These are phyloP conservation scores for Didymosphaeria variabile DNA, from an alignment of 2,329 filamentous ascomycete genomes.

Conservation along the genomic window DNA sequence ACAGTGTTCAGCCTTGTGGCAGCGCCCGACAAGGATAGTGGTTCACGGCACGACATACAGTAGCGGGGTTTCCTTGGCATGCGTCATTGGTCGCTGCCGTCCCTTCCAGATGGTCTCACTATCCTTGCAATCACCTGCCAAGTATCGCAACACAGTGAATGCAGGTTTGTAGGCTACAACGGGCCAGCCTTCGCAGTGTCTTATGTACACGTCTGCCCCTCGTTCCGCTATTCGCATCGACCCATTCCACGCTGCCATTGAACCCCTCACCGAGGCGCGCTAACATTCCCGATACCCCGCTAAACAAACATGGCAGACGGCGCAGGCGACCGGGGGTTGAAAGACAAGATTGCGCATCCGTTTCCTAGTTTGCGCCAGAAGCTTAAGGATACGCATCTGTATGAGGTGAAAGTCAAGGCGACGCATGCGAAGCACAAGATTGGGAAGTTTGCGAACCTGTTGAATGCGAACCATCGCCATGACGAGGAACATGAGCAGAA, in stretches of 20 bases:
- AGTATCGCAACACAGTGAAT: conserved; percentile 7
- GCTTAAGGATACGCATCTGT: conserved; percentile 57
- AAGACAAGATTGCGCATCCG: conserved; percentile 50
- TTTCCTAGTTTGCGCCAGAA: conserved; percentile 54
- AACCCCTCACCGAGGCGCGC: not conserved
- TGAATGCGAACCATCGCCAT: conserved; percentile 90
- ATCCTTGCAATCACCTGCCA: conserved; percentile 8
- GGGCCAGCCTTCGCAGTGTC: conserved; percentile 15
- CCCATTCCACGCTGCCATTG: not conserved
- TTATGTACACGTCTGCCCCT: conserved; percentile 13
- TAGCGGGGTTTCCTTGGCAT: conserved; percentile 20
- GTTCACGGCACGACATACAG: not conserved
- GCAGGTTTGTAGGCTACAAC: conserved; percentile 2
- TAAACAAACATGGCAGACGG: conserved; percentile 21
- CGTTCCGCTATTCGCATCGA: not conserved
- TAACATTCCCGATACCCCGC: conserved; percentile 2
- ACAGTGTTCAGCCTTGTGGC: not conserved
- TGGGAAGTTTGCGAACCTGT: conserved; percentile 71
- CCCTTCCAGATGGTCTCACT: conserved; percentile 4
- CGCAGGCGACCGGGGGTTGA: conserved; percentile 33
- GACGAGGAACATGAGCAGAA: conserved; percentile 90
- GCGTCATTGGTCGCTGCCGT: conserved; percentile 17
- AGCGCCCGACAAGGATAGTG: not conserved
- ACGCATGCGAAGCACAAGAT: conserved; percentile 69
- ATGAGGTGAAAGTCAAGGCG: conserved; percentile 62